Percentiles rank a stretch among this genome's conserved stretches.
phyloP scores from a whole-genome alignment of 805 yeast genomes.

The Starmerella riodocensis region DNA sequence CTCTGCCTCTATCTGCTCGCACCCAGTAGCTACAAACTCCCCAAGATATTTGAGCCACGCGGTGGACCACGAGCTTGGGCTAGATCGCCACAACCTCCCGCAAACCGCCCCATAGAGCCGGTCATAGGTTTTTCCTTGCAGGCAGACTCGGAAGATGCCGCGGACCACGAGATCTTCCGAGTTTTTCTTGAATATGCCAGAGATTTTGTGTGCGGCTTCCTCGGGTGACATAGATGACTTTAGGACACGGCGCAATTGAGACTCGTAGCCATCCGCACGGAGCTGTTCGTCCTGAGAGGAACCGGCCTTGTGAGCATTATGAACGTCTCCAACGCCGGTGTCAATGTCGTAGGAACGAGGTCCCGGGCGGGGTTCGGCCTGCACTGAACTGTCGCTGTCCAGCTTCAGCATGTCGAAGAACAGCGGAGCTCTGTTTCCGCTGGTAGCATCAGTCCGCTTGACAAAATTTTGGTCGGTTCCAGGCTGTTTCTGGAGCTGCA shows the following conservation, averaged over 20 bases:
- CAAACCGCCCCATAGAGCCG: constrained; percentile 72
- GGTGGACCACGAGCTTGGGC: constrained; percentile 41
- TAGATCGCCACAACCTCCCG: constrained; percentile 43
- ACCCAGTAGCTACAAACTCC: constrained; percentile 33
- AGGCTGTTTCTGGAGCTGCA: not conserved
- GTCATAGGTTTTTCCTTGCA: constrained; percentile 76
- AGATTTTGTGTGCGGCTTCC: constrained; percentile 80
- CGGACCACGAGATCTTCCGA: constrained; percentile 46
- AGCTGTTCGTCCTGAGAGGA: no score
- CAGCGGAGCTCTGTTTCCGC: not conserved
- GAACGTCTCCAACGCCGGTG: no score
- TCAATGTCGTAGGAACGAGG: no score
- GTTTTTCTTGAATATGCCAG: constrained; percentile 29
- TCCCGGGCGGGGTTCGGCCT: no score
- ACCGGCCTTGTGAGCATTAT: no score
- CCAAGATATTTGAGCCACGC: constrained; percentile 43
- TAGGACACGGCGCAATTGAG: constrained; percentile 23
- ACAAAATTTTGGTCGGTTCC: not conserved
- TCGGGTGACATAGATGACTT: constrained; percentile 86
- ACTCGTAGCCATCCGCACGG: no score
- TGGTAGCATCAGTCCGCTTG: no score
- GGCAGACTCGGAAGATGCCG: constrained; percentile 65
- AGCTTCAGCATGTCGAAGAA: not conserved
- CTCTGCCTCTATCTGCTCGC: constrained; percentile 58
- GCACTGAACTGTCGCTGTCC: no score